Base-by-base conservation (phyloP, 108 stramenopile genomes). In the Parmales sp. region DNA sequence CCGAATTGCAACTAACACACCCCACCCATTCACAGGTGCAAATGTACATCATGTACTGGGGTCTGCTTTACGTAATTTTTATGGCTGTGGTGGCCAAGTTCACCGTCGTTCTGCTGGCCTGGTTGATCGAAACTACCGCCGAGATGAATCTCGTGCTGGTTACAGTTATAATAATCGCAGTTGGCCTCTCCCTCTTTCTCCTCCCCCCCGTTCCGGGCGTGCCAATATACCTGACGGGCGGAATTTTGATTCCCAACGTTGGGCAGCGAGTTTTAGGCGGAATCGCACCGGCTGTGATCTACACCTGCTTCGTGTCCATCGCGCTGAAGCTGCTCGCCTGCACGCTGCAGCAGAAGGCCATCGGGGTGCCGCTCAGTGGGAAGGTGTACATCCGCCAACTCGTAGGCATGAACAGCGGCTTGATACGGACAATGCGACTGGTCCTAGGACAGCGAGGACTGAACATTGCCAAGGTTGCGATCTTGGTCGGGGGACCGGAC, bases 191-290 rank as follows among this genome's bases (percentile, higher is more conserved):
- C 20, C 77, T 84, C 78, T 86, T 86, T 63, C 71, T 84, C 22
- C 68, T 84, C 18, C 86, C 86, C 34, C 83, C 83, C 11, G 81
- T 86, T 20, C 86, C 86, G 26, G 83, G 83, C 9, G 79, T 80
- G 19, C 86, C 86, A 23, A 77, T 86, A 28, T 86, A 86, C 67
- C 63, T 84, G 67, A 73, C 80, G 18, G 74, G 80, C 29, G 86
- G 86, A 16, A 80, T 86, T 69, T 76, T 86, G 1, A 65, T 84
- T 45, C 45, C 77, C 0, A 74, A 74, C 1, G 68, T 60, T 19
- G 86, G 81, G 37, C 44, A 77, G 34, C 63, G 70, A 16, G 78
- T 65, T 0, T 31, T 72, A 19, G 74, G 81, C 29, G 74, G 72
- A 2, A 69, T 82, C 4, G 45, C 44, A 8, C 13, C 54, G 36